phyloP scores from a whole-genome alignment of 768 basidiomycete genomes.

The Panaeolus papilionaceus region DNA sequence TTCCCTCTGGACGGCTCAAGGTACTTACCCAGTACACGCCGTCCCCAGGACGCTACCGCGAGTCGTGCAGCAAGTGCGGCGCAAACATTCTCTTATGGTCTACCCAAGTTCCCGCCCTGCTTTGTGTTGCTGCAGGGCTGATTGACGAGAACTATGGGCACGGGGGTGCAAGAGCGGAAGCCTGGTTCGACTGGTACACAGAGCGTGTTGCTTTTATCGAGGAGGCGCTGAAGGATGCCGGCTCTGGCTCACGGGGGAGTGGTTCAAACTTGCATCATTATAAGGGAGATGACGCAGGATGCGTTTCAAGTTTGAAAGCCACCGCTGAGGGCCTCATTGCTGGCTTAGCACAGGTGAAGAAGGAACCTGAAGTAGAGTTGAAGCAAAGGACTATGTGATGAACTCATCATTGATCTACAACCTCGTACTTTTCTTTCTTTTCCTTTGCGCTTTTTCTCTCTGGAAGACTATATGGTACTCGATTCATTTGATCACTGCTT shows the following conservation, averaged over 20 bases:
- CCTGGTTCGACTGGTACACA: slow-evolving; percentile 20
- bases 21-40: slow-evolving; percentile 33
- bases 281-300: background rate
- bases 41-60: slow-evolving; percentile 31
- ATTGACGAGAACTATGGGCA: slow-evolving; percentile 17
- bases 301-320: background rate
- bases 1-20: slow-evolving; percentile 20
- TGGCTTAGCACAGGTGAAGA: background rate
- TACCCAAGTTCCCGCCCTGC: slow-evolving; percentile 15
- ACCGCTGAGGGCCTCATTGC: background rate
- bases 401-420: background rate
- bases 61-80: slow-evolving; percentile 38
- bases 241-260: background rate
- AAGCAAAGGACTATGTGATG: background rate
- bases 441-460: background rate
- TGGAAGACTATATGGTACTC: background rate
- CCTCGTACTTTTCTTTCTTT: background rate
- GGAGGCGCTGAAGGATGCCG: background rate
- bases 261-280: background rate
- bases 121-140: slow-evolving; percentile 9
- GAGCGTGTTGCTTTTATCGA: slow-evolving; percentile 21
- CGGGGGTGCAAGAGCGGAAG: slow-evolving; percentile 11
- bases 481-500: background rate
- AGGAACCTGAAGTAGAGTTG: background rate
- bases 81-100: slow-evolving; percentile 38